Conservation (phyloP, 2,329 filamentous ascomycete species). For the Fusarium xylarioides region DNA sequence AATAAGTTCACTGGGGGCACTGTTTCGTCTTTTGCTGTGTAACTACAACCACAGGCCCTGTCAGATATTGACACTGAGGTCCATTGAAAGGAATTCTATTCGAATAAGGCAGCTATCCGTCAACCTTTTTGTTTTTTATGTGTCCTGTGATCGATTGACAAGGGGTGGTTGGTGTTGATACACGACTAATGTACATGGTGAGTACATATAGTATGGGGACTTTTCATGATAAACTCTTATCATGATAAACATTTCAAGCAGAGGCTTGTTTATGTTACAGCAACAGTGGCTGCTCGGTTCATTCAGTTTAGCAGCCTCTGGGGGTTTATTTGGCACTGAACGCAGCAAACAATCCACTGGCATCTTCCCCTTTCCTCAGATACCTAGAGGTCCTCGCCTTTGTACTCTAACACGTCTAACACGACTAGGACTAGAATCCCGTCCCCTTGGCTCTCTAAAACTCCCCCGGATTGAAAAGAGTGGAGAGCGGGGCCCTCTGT, state of each 20-base stretch:
- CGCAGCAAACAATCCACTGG: background rate
- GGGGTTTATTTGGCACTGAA: background rate
- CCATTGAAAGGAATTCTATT: background rate
- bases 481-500: conserved; percentile 13
- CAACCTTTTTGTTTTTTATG: background rate
- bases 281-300: background rate
- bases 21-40: conserved; percentile 1
- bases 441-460: conserved; percentile 2
- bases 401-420: conserved; percentile 2
- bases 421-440: background rate
- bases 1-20: background rate
- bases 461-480: conserved; percentile 36
- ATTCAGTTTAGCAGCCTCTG: background rate
- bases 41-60: background rate
- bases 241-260: background rate
- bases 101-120: background rate
- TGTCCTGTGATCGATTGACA: conserved; percentile 10
- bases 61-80: background rate
- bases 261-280: background rate
- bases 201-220: background rate
- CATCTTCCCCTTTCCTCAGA: background rate
- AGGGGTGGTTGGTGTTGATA: conserved; percentile 17
- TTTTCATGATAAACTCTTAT: background rate
- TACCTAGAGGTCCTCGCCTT: background rate
- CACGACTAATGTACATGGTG: background rate